Evolutionary conservation across 805 yeast species (phyloP), one percentile per base, ranked within the genome.

Genomic region (Nakazawaea ishiwadae): DNA sequence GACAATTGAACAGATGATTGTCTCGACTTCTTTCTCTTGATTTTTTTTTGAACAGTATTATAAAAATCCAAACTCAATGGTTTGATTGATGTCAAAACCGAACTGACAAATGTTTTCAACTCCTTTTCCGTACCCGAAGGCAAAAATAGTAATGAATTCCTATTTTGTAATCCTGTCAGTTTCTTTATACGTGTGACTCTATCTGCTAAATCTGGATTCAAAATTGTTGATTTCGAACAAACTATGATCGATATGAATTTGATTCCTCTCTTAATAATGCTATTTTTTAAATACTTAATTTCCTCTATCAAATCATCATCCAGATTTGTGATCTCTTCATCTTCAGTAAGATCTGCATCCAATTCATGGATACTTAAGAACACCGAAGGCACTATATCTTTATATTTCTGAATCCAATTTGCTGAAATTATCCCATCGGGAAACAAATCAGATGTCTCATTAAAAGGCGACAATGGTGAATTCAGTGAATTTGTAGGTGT

Each of bases 331-430:
- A 56, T 45, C 12, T 50, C 52, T 9, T 48, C 45, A 2, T 58
- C 59, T 1, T n/a, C n/a, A 51, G 45, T 3, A 53, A 50, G 16
- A n/a, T 64, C 68, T 9, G 58, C 58, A 15, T 52, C 53, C 11
- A 74, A 45, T 37, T 69, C 68, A 48, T 68, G 67, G 28, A 76
- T 65, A 2, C 71, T 53, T 2, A 79, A 57, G 31, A 69, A 66
- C 0, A 72, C 68, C 1, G 71, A 49, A 0, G 86, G 85, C n/a
- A 64, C 31, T 3, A 59, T 42, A n/a, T 65, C 60, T 20, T 61
- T 58, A 50, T 79, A 75, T 50, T 77, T 79, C 27, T 66, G 63
- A 11, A 78, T 44, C 87, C 86, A 81, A 19, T 71, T 60, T 1
- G 53, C 48, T 2, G 72, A 63, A 23, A 76, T 51, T 1, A 76